These are phyloP conservation scores for Ophiostoma angusticollis DNA, from an alignment of 2,329 filamentous ascomycete species.

Conservation along the genomic window DNA sequence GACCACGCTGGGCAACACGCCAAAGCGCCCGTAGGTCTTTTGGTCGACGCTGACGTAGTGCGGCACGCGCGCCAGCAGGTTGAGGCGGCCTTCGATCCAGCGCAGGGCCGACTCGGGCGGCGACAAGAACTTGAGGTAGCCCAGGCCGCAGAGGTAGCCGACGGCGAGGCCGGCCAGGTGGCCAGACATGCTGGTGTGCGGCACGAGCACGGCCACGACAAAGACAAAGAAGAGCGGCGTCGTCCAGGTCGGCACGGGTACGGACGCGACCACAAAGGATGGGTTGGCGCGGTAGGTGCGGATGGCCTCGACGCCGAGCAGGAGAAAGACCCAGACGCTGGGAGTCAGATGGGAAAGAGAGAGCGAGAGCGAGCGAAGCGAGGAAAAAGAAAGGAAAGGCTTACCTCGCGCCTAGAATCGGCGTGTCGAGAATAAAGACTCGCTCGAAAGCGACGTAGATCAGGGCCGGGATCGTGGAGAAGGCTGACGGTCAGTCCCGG, in stretches of 20 bases:
- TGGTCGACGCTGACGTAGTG: constrained; percentile 93
- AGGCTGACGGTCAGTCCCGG: constrained; percentile 31
- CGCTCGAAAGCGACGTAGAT: constrained; percentile 71
- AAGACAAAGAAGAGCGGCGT: constrained; percentile 69
- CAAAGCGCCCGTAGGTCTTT: constrained; percentile 88
- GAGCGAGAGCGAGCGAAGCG: too few species aligned
- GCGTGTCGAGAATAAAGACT: constrained; percentile 57
- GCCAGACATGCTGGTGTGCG: constrained; percentile 71
- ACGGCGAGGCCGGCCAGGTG: constrained; percentile 74
- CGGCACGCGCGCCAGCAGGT: constrained; percentile 69
- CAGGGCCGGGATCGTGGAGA: constrained; percentile 70
- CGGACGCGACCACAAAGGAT: constrained; percentile 49
- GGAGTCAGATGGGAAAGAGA: constrained; percentile 12
- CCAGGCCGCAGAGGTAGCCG: constrained; percentile 82
- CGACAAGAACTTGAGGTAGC: constrained; percentile 78
- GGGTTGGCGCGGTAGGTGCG: constrained; percentile 76
- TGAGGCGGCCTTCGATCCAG: constrained; percentile 80
- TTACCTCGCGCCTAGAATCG: constrained; percentile 76
- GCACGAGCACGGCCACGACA: constrained; percentile 63
- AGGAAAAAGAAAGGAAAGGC: constrained; percentile 15
- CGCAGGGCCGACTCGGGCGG: constrained; percentile 79
- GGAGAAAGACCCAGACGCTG: constrained; percentile 85
- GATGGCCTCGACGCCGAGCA: constrained; percentile 74
- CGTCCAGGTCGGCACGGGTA: constrained; percentile 80
- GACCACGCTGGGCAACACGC: constrained; percentile 59